These are phyloP conservation scores for Cucurbita argyrosperma DNA, from an alignment of 306 rosid species.

Conservation along the genomic window DNA sequence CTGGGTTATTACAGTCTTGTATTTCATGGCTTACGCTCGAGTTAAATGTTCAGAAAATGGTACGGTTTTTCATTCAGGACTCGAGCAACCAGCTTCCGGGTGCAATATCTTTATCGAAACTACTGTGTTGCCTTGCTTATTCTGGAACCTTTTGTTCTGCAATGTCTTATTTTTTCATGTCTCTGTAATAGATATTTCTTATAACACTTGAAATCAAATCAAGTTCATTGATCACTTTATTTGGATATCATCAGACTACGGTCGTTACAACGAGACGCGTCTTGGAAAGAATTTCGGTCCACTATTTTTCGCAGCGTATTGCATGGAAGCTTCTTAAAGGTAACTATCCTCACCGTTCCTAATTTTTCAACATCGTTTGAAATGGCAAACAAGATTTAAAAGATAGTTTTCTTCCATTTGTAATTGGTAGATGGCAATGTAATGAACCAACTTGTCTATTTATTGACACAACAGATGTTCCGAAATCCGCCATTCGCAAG, in stretches of 20 bases:
- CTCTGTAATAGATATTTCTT: neutral
- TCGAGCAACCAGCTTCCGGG: neutral
- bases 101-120: neutral
- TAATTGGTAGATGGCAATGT: neutral
- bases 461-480: constrained; percentile 31
- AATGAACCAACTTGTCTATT: neutral
- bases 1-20: neutral
- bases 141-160: neutral
- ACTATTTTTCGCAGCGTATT: constrained; percentile 42
- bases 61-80: neutral
- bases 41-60: neutral
- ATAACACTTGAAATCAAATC: neutral
- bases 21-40: neutral
- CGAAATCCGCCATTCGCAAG: constrained; percentile 59
- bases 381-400: neutral
- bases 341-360: constrained; percentile 3
- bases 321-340: constrained; percentile 94
- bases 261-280: constrained; percentile 62
- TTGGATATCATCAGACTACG: constrained; percentile 35
- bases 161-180: neutral
- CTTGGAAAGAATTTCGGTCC: constrained; percentile 59
- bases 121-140: neutral
- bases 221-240: neutral
- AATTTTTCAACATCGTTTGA: neutral
- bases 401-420: neutral